phyloP scores from a whole-genome alignment of 108 stramenopile species.

The Poteriospumella lacustris region DNA sequence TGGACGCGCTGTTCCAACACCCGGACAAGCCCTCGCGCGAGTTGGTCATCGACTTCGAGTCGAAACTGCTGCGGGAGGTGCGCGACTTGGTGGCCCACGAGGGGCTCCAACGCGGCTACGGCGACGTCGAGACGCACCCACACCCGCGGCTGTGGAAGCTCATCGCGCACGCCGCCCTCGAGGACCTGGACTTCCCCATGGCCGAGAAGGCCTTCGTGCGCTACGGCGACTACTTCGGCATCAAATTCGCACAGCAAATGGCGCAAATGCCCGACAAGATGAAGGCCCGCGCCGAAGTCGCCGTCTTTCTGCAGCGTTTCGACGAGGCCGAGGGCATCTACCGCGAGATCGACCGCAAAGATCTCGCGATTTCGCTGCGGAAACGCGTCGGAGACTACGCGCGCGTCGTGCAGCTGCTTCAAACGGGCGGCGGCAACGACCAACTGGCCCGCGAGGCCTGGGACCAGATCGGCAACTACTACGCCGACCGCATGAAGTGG shows the following conservation, averaged over 20 bases:
- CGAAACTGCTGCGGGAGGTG: slow-evolving; percentile 41
- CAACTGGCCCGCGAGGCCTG: slow-evolving; percentile 39
- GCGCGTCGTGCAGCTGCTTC: slow-evolving; percentile 50
- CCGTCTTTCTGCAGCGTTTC: slow-evolving; percentile 50
- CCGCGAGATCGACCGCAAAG: slow-evolving; percentile 59
- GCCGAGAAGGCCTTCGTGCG: slow-evolving; percentile 56
- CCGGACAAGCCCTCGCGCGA: slow-evolving; percentile 34
- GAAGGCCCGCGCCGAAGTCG: slow-evolving; percentile 53
- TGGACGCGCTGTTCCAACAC: slow-evolving; percentile 48
- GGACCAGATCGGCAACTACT: slow-evolving; percentile 47
- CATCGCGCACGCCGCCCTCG: slow-evolving; percentile 54
- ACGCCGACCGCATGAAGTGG: slow-evolving; percentile 50
- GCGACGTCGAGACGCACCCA: slow-evolving; percentile 25
- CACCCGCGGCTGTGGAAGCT: slow-evolving; percentile 51
- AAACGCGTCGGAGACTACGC: slow-evolving; percentile 55
- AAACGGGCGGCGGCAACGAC: slow-evolving; percentile 54
- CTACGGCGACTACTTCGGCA: slow-evolving; percentile 51
- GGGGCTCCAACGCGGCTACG: slow-evolving; percentile 29
- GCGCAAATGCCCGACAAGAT: slow-evolving; percentile 36
- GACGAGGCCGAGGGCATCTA: slow-evolving; percentile 59
- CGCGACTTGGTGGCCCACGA: slow-evolving; percentile 40
- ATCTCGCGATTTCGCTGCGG: slow-evolving; percentile 54
- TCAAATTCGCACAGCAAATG: slow-evolving; percentile 52
- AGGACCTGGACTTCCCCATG: slow-evolving; percentile 46
- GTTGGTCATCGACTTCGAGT: slow-evolving; percentile 40